A percentile compares a stretch with the other conserved stretches of the same genome.
phyloP scores from a whole-genome alignment of 2,329 filamentous ascomycete species.

The Ophiosphaerella herpotricha region DNA sequence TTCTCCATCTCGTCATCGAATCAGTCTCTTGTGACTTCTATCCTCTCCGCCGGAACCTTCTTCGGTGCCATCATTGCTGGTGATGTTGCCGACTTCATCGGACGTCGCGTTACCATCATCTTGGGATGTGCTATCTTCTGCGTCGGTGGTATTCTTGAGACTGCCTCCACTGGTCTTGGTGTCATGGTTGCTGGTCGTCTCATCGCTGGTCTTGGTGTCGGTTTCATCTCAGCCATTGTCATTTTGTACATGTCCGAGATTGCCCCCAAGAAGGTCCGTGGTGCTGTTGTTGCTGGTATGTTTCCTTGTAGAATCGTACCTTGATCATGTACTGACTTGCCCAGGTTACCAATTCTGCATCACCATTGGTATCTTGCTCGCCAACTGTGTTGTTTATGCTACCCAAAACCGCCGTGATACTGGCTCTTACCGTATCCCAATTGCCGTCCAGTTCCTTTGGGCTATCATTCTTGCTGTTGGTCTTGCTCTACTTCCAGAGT shows the following conservation, averaged over 20 bases:
- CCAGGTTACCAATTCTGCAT: slow-evolving; percentile 76
- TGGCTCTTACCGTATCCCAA: slow-evolving; percentile 76
- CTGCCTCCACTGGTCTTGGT: slow-evolving; percentile 37
- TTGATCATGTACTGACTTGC: not conserved
- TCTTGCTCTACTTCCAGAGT: slow-evolving; percentile 79
- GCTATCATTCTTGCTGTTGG: slow-evolving; percentile 74
- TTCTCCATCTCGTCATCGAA: slow-evolving; percentile 51
- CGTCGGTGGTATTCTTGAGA: slow-evolving; percentile 45
- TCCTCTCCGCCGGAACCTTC: slow-evolving; percentile 82
- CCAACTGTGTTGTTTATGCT: slow-evolving; percentile 75
- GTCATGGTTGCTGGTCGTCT: slow-evolving; percentile 47
- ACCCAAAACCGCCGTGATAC: slow-evolving; percentile 68
- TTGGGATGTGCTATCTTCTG: slow-evolving; percentile 42
- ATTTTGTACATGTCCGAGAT: slow-evolving; percentile 86
- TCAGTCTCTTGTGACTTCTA: slow-evolving; percentile 76
- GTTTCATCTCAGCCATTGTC: slow-evolving; percentile 48
- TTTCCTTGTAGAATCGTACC: not conserved
- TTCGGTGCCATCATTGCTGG: slow-evolving; percentile 75
- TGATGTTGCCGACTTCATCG: slow-evolving; percentile 67
- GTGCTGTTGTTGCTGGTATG: slow-evolving; percentile 64
- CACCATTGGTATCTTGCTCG: slow-evolving; percentile 77
- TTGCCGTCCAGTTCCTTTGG: slow-evolving; percentile 81
- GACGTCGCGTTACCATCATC: slow-evolving; percentile 67
- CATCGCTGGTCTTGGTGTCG: slow-evolving; percentile 47
- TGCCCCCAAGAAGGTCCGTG: slow-evolving; percentile 70